Percentiles rank a stretch among this genome's conserved stretches.
These are phyloP conservation scores for Colletotrichum sp. DNA, from an alignment of 2,329 filamentous ascomycete genomes.

Conservation along the genomic window DNA sequence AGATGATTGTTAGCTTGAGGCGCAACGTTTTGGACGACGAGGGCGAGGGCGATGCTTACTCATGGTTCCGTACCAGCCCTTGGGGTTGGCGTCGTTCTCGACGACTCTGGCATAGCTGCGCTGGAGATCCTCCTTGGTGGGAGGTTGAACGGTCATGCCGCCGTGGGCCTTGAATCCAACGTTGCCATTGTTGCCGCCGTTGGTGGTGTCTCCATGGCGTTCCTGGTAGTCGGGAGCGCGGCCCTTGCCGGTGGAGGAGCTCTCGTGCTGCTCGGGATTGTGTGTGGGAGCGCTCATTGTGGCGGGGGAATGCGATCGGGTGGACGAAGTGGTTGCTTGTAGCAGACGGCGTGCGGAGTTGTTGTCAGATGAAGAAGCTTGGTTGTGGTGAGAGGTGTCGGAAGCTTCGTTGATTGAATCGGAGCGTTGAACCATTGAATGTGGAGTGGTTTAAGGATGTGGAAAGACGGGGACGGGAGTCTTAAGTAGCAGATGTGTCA, in stretches of 20 bases:
- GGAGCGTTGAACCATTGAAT: neutral
- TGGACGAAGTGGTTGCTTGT: neutral
- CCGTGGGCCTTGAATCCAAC: slow-evolving; percentile 55
- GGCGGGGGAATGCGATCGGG: slow-evolving; percentile 3
- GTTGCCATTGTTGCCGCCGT: slow-evolving; percentile 22
- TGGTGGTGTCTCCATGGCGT: neutral
- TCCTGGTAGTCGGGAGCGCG: slow-evolving; percentile 17
- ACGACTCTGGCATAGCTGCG: slow-evolving; percentile 74
- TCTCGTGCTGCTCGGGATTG: slow-evolving; percentile 1
- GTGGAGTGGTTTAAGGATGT: neutral
- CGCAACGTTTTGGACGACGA: neutral
- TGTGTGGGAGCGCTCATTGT: slow-evolving; percentile 18
- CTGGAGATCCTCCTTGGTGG: slow-evolving; percentile 83
- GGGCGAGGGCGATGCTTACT: slow-evolving; percentile 55
- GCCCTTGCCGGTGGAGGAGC: slow-evolving; percentile 17
- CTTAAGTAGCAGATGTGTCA: slow-evolving; percentile 13
- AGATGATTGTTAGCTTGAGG: neutral
- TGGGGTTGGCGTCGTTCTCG: slow-evolving; percentile 69
- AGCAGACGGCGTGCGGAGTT: slow-evolving; percentile 9
- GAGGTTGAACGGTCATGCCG: slow-evolving; percentile 77
- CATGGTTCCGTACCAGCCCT: slow-evolving; percentile 91
- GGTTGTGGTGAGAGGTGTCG: neutral
- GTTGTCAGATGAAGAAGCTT: slow-evolving; percentile 20
- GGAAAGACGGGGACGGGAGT: neutral
- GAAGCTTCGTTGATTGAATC: slow-evolving; percentile 3